Percentiles rank a stretch among this genome's conserved stretches.
Conservation (phyloP, 768 basidiomycete species). For the Lentinula aciculospora region DNA sequence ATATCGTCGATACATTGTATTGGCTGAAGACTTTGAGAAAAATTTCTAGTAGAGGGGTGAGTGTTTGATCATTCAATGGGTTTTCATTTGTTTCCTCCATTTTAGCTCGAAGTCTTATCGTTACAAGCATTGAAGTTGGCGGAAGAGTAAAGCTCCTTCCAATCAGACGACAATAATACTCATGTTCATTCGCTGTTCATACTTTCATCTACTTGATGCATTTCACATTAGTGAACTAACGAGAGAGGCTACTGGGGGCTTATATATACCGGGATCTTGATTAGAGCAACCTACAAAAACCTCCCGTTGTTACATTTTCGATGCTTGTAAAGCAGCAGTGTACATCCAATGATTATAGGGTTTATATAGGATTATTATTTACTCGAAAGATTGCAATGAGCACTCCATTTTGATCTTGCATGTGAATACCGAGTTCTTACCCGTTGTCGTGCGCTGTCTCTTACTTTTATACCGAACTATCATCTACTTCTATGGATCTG, state of each 20-base stretch:
- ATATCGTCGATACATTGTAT: slow-evolving; percentile 62
- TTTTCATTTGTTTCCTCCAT: neutral
- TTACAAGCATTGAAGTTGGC: neutral
- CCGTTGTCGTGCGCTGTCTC: neutral
- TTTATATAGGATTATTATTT: no score
- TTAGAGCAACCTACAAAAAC: no score
- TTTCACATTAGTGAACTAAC: no score
- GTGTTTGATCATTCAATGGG: slow-evolving; percentile 17
- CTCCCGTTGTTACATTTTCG: no score
- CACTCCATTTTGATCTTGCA: neutral
- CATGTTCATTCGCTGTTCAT: no score
- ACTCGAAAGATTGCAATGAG: no score
- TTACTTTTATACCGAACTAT: neutral
- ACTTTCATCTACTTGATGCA: no score
- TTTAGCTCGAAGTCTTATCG: neutral
- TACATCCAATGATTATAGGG: no score
- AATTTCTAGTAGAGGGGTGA: slow-evolving; percentile 39
- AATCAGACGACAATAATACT: no score
- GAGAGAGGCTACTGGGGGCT: no score
- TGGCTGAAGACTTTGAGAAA: slow-evolving; percentile 31
- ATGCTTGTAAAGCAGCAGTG: no score
- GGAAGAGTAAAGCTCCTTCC: neutral
- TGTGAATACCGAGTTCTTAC: neutral
- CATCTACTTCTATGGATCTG: slow-evolving; percentile 12
- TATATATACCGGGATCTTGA: no score